phyloP scores from a whole-genome alignment of 1,139 yeast species.

The Taphrina wiesneri region DNA sequence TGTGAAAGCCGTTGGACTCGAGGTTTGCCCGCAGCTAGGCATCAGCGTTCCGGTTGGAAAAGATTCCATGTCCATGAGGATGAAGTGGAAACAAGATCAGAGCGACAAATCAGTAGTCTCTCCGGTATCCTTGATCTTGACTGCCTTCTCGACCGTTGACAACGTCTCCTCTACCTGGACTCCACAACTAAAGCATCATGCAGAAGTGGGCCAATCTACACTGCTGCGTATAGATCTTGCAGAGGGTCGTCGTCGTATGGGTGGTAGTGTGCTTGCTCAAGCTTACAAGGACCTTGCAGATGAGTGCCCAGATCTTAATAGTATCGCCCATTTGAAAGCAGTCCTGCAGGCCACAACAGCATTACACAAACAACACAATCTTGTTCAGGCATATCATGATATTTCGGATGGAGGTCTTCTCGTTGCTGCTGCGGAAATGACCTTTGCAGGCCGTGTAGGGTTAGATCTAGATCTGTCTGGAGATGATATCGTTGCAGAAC shows the following conservation, averaged over 20 bases:
- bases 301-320: constrained; percentile 79
- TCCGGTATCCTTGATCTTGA: constrained; percentile 86
- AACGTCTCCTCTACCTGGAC: constrained; percentile 94
- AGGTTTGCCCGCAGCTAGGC: constrained; percentile 90
- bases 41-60: constrained; percentile 96
- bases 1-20: constrained; percentile 93
- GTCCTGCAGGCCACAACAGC: constrained; percentile 69
- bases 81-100: constrained; percentile 78
- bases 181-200: constrained; percentile 65
- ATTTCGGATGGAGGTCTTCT: constrained; percentile 96
- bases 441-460: constrained; percentile 93
- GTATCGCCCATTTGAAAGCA: constrained; percentile 60
- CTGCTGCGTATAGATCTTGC: constrained; percentile 83
- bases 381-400: constrained; percentile 90
- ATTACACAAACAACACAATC: constrained; percentile 63
- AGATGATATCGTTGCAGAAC: constrained; percentile 44
- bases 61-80: constrained; percentile 99
- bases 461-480: constrained; percentile 50
- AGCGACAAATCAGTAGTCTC: constrained; percentile 76
- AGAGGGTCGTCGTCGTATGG: constrained; percentile 58
- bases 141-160: constrained; percentile 86
- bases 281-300: constrained; percentile 86
- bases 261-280: constrained; percentile 95
- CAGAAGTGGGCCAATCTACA: constrained; percentile 52
- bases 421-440: constrained; percentile 88